Conservation (phyloP, 139 green algal genomes). For the Chlorella sp. region DNA sequence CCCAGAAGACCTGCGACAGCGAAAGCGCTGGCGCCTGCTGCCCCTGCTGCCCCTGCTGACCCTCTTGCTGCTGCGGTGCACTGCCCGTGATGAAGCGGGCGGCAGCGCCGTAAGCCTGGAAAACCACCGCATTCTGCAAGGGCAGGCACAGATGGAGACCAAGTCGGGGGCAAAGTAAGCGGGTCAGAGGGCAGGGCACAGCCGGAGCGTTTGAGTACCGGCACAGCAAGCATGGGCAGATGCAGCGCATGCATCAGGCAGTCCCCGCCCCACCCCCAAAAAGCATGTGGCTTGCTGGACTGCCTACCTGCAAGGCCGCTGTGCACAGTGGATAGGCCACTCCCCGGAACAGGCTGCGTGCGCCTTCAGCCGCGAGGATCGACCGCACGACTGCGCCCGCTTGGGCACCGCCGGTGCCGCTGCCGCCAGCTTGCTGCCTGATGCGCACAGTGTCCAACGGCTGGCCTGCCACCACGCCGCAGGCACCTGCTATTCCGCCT, state of each 20-base stretch:
- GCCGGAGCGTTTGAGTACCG: neutral
- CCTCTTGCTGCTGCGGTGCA: neutral
- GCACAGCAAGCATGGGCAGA: neutral
- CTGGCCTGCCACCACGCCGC: conserved; percentile 55
- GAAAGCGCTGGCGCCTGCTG: neutral
- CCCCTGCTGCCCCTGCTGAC: neutral
- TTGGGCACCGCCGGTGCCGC: neutral
- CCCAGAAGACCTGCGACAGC: conserved; percentile 10
- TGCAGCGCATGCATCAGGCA: neutral
- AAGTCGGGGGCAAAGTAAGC: neutral
- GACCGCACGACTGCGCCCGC: neutral
- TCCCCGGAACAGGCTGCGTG: conserved; percentile 53
- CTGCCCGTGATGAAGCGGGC: neutral
- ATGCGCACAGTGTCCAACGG: conserved; percentile 68
- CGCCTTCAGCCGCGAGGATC: conserved; percentile 45
- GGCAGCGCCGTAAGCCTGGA: conserved; percentile 57
- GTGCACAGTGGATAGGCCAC: conserved; percentile 66
- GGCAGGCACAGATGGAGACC: neutral
- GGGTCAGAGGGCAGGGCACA: no score
- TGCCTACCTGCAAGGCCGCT: conserved; percentile 55
- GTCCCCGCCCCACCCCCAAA: no score
- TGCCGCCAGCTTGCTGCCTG: conserved; percentile 37
- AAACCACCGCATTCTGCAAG: conserved; percentile 67
- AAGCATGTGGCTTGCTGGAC: neutral
- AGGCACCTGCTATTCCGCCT: conserved; percentile 58